phyloP scores from a whole-genome alignment of 2,329 filamentous ascomycete genomes.

The Alternaria triticina region DNA sequence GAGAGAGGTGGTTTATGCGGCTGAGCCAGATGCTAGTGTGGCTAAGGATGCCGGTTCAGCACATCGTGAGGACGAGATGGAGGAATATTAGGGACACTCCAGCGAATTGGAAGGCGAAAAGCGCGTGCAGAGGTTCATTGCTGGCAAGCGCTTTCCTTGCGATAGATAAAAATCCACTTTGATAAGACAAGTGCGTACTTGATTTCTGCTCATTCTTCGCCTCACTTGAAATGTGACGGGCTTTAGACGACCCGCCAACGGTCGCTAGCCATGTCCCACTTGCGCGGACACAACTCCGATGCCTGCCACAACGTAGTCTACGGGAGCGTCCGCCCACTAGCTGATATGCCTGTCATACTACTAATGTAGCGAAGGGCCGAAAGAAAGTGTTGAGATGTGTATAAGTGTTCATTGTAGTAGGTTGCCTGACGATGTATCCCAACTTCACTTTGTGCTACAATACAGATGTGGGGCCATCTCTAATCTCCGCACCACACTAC shows the following conservation, averaged over 20 bases:
- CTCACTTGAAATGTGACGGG: neutral
- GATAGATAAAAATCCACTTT: neutral
- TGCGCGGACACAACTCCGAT: neutral
- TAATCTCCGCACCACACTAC: neutral
- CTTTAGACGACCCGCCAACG: neutral
- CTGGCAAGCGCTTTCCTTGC: neutral
- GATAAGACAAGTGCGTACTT: neutral
- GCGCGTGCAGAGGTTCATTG: neutral
- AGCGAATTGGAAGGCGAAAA: neutral
- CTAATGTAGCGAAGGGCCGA: neutral
- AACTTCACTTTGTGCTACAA: neutral
- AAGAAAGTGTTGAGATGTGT: neutral
- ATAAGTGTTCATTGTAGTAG: neutral
- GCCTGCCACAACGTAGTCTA: neutral
- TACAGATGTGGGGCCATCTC: neutral
- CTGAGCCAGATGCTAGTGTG: neutral
- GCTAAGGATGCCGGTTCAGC: neutral
- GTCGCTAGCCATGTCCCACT: neutral
- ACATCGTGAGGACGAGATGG: neutral
- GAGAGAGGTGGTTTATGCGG: slow-evolving; percentile 6
- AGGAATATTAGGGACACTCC: neutral
- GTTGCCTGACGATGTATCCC: neutral
- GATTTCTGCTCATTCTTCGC: neutral
- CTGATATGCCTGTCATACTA: neutral
- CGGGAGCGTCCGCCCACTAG: neutral